Base-by-base conservation (phyloP, 2,329 filamentous ascomycete genomes). In the Claviceps quebecensis region DNA sequence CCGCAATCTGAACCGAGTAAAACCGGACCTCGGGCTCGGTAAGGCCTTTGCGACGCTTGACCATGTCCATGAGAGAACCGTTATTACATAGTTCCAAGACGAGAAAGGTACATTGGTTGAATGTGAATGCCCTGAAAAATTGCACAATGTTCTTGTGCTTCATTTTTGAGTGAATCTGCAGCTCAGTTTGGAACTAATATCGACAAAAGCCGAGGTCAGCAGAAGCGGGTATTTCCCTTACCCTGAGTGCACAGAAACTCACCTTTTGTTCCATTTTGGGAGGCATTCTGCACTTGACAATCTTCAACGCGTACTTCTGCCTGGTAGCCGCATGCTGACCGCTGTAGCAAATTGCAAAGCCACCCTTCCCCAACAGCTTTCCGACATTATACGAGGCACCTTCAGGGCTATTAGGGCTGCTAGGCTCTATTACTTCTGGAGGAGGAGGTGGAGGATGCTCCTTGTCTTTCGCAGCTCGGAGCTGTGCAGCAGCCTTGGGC, bases 141-240 rank as follows among this genome's bases (percentile, higher is more conserved):
- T 91, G 86, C 56, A 98, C 93, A 57, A 98, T 91, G 66, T 96
- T 95, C 50, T 86, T 86, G 63, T 98, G 93, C 53, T 84, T 83
- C 81, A 98, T 91, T 66, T 97, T 98, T 44, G 93, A 96, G 70
- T 98, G 93, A 54, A 98, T 96, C 68, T 97, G 91, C 6, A 98
- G 79, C 67, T 98, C 93, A 22, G 80, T 80, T 80, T 83, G 80
- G 60, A 84, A 83, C 79, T 83, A 46, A 17, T 47, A 6, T 3
- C 1, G 5, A 38, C 2, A 37, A 26, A 39, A 45, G 19, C 22
- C 1, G 23, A 19, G 14, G 44, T 51, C 36, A 49, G 41, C 26
- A 19, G 17, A 14, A 17, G 29, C 29, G 9, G 11, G 3, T 13
- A 9, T 16, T 26, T 13, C 34, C 26, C 7, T 26, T 6, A 44